Conservation (phyloP, 306 rosid genomes). For the Acmispon strigosus region DNA sequence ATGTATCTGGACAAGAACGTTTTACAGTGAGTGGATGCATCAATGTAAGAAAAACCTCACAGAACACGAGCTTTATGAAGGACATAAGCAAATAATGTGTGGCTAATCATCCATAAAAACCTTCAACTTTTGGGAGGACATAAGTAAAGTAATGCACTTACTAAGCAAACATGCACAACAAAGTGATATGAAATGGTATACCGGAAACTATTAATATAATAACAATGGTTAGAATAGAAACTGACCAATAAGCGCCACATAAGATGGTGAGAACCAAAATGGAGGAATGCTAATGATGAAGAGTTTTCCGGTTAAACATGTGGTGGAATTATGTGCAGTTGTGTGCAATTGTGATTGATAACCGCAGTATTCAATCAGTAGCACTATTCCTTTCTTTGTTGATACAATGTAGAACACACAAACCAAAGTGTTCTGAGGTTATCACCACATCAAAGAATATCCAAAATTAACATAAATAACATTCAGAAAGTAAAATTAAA, state of each 20-base stretch:
- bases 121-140: background rate
- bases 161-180: background rate
- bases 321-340: background rate
- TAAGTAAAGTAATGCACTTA: background rate
- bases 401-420: background rate
- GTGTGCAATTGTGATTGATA: background rate
- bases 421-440: background rate
- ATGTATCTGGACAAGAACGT: constrained; percentile 47
- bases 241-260: background rate
- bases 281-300: background rate
- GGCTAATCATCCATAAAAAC: background rate
- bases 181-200: background rate
- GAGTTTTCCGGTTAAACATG: background rate
- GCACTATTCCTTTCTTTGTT: background rate
- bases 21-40: constrained; percentile 5
- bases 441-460: background rate
- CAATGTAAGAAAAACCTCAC: background rate
- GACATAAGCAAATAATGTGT: background rate
- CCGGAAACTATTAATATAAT: background rate
- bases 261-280: background rate
- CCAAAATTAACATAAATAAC: background rate
- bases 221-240: background rate
- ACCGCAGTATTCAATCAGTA: background rate
- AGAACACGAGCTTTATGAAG: background rate
- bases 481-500: background rate